Base-by-base conservation (phyloP, 108 stramenopile species). In the Aurantiochytrium sp. region DNA sequence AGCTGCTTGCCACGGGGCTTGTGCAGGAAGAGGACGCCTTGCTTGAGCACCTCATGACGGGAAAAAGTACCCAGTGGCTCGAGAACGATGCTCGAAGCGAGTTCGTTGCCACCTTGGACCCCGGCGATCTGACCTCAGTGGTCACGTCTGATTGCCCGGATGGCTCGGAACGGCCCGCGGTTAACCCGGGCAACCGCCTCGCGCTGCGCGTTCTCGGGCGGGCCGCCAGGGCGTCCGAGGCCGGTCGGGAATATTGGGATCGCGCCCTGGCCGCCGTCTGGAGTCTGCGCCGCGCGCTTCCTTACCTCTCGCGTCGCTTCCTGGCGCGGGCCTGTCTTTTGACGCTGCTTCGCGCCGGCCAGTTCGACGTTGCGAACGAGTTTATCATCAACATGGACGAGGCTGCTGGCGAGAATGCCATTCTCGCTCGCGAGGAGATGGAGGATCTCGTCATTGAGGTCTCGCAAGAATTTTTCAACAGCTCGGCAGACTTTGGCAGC, bases 391-490 rank as follows among this genome's bases (percentile, higher is more conserved):
- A 81, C 73, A 48, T 81, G 73, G 73, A 81, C 24, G 73, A 81
- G 27, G 59, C 59, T 65, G 59, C 59, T 65, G 59, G 59, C 10
- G 42, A 41, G 45, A 48, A 81, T 48, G 39, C 73, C n/a, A 48
- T 81, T 17, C 24, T 81, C 10, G 6, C 19, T 17, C 73, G 73
- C 45, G 42, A 81, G 19, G 42, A 81, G 45, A 81, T 81, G 39
- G 73, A 81, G 32, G 73, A 48, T 1, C 39, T 81, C 45, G 73
- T 81, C n/a, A 48, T 81, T 41, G 73, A 41, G 39, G 45, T 81
- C 24, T 81, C 73, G 39, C 39, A 81, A 30, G 73, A 81, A 24
- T 81, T 48, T 24, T 81, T 81, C 2, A 81, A 81, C 73, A 81
- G 73, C 45, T 41, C 73, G 8, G 45, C 39, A 48, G 73, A 81